Percentiles rank a stretch among this genome's conserved stretches.
phyloP scores from a whole-genome alignment of 2,329 filamentous ascomycete genomes.

The Fusarium tuaranense region DNA sequence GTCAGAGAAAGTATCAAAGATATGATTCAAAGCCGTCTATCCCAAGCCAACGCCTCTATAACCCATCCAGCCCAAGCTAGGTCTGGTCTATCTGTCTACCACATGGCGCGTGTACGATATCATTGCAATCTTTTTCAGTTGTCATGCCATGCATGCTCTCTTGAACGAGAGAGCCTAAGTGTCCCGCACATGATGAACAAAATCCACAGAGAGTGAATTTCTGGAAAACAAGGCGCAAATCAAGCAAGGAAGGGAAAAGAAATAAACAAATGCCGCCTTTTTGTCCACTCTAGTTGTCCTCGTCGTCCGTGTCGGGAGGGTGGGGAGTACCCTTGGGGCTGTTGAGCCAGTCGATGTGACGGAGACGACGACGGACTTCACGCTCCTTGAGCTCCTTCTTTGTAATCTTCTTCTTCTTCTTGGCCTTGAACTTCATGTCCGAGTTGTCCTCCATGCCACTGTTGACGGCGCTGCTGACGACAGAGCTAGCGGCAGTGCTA shows the following conservation, averaged over 20 bases:
- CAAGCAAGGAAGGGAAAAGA: neutral
- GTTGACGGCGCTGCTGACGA: constrained; percentile 73
- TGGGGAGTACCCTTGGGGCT: constrained; percentile 86
- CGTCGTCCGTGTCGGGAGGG: constrained; percentile 82
- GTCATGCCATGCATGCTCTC: constrained; percentile 7
- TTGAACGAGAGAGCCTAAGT: constrained; percentile 22
- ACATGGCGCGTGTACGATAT: constrained; percentile 28
- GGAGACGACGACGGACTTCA: constrained; percentile 85
- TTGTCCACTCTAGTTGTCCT: constrained; percentile 57
- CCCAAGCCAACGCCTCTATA: constrained; percentile 44
- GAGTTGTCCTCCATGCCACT: constrained; percentile 84
- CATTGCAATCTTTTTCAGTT: constrained; percentile 1
- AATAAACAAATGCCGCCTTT: constrained; percentile 12
- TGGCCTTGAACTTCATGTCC: constrained; percentile 87
- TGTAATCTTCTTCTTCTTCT: constrained; percentile 99
- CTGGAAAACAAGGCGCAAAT: constrained; percentile 10
- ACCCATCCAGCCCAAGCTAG: constrained; percentile 18
- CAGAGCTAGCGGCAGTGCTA: constrained; percentile 67
- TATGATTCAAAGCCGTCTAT: constrained; percentile 41
- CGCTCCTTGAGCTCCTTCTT: constrained; percentile 96
- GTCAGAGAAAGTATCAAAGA: constrained; percentile 34
- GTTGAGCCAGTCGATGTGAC: constrained; percentile 88
- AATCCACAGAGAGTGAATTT: constrained; percentile 18
- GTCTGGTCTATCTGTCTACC: constrained; percentile 38
- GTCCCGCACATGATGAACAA: constrained; percentile 17